phyloP scores from a whole-genome alignment of 164 flowering plant genomes.

The Santalum album region DNA sequence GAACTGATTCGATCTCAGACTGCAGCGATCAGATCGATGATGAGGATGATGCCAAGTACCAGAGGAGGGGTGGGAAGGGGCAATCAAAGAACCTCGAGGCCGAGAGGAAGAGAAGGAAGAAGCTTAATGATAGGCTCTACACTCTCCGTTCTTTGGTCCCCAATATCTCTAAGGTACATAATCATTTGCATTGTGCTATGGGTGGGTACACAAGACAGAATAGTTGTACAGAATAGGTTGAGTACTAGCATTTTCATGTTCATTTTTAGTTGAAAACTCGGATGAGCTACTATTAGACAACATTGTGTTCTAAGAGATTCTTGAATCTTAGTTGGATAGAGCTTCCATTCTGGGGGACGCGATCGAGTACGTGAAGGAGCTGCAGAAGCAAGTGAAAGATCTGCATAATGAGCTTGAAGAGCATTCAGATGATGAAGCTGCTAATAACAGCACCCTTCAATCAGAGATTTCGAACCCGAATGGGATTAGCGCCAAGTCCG shows the following conservation, averaged over 20 bases:
- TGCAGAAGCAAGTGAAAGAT: conserved; percentile 64
- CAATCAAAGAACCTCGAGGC: conserved; percentile 75
- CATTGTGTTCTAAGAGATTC: not conserved
- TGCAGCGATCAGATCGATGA: conserved; percentile 73
- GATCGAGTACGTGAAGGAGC: conserved; percentile 67
- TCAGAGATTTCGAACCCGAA: conserved; percentile 18
- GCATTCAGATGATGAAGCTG: conserved; percentile 43
- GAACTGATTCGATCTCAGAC: conserved; percentile 56
- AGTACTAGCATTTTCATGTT: too few species aligned
- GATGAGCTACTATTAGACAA: too few species aligned
- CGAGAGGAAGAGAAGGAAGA: conserved; percentile 94
- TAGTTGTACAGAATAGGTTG: too few species aligned
- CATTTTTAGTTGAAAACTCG: too few species aligned
- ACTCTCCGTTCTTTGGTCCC: conserved; percentile 79
- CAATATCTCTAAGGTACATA: conserved; percentile 68
- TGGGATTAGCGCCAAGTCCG: conserved; percentile 11
- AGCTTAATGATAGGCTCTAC: conserved; percentile 81
- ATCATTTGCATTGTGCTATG: not conserved
- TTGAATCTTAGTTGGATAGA: conserved; percentile 54
- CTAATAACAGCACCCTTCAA: conserved; percentile 12
- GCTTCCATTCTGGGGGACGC: conserved; percentile 89
- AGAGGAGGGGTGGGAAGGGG: conserved; percentile 39
- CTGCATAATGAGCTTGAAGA: conserved; percentile 79
- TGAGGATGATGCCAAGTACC: conserved; percentile 51
- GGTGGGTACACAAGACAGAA: too few species aligned